These are phyloP conservation scores for Wolfiporia cocos DNA, from an alignment of 1,284 basidiomycete species.

Conservation along the genomic window DNA sequence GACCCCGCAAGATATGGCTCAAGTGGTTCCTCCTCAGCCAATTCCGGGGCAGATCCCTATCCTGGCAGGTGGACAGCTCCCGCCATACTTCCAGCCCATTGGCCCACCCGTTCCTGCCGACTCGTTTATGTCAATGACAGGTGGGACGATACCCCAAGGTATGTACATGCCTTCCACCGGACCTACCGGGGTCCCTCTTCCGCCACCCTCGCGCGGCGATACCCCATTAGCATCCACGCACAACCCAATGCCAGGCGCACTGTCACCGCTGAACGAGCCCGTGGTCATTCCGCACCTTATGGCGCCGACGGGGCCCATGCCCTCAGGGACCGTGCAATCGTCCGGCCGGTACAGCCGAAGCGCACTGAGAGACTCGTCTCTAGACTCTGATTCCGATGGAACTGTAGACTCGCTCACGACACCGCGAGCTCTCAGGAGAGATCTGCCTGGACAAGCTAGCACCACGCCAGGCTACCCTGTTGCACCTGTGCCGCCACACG, in stretches of 20 bases:
- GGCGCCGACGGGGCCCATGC: conserved; percentile 5
- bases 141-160: conserved; percentile 1
- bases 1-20: neutral
- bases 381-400: conserved; percentile 19
- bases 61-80: conserved; percentile 21
- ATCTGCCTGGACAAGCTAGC: conserved; percentile 13
- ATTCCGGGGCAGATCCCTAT: too few species aligned
- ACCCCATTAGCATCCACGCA: conserved; percentile 12
- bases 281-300: conserved; percentile 16
- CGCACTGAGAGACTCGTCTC: conserved; percentile 14
- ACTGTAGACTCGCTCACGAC: conserved; percentile 25
- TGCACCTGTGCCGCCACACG: conserved; percentile 16
- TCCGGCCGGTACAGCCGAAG: conserved; percentile 12
- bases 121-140: conserved; percentile 9
- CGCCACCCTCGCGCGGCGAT: conserved; percentile 12
- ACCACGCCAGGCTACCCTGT: conserved; percentile 22
- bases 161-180: conserved; percentile 5
- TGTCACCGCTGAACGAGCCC: conserved; percentile 9
- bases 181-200: conserved; percentile 14
- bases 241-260: conserved; percentile 10
- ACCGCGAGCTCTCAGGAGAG: conserved; percentile 19
- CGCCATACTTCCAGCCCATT: conserved; percentile 26
- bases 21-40: too few species aligned
- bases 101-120: conserved; percentile 16
- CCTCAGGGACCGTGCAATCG: conserved; percentile 12